Base-by-base conservation (phyloP, 1,284 basidiomycete genomes). In the Ceratobasidium sp. region DNA sequence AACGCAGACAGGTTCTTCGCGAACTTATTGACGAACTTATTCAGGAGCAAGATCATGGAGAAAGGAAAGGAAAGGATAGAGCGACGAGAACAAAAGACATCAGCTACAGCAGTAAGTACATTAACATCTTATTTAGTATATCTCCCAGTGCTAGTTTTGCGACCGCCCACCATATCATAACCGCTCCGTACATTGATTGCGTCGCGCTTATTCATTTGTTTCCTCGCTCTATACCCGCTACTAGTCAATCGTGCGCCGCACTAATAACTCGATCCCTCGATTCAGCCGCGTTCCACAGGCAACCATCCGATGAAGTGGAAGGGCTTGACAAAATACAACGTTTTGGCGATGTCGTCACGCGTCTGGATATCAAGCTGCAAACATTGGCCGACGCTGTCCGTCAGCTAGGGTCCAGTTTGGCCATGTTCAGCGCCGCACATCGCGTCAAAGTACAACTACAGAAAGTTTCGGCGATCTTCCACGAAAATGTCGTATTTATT, bases 1-100 rank as follows among this genome's bases (percentile, higher is more conserved):
- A 83, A 79, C 85, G 91, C 56, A 90, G 88, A 81, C 89, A 91
- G 81, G 92, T 91, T 0, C 87, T 93, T 70, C 83, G 92, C 56
- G 91, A 87, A 79, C 83, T 93, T 79, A 87, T 94, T 69, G 91
- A 94, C 80, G 86, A 84, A 40, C 75, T 83, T 4, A 83, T 92
- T 6, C 85, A 87, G 48, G 84, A 80, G 15, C 79, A 86, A 17
- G 86, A 86, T 9, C 85, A 83, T 2, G 84, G 84, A 4, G 82
- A 87, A 20, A 86, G 87, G 40, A 84, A 82, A 79, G 88, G 77
- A 33, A 75, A 54, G 26, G 74, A 76, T 33, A 33, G 4, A 33
- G 33, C 33, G 33, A 33, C 33, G 33, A 33, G 33, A 33, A 33
- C 33, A 33, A 33, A 33, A 33, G 33, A 33, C 44, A 59, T 59